These are phyloP conservation scores for Leishmania aethiopica DNA, from an alignment of 208 protist genomes.

Conservation along the genomic window DNA sequence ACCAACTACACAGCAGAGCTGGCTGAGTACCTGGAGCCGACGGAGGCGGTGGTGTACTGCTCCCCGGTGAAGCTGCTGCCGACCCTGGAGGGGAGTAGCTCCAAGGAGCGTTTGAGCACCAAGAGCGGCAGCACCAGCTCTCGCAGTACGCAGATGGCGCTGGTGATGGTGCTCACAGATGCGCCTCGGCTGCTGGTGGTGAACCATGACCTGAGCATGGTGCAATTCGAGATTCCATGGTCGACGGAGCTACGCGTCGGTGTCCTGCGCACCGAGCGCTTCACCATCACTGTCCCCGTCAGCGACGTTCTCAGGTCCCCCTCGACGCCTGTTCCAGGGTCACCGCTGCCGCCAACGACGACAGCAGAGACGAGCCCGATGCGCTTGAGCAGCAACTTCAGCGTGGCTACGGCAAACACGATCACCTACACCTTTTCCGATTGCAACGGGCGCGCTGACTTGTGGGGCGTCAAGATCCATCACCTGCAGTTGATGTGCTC, in stretches of 20 bases:
- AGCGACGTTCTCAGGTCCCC: not conserved
- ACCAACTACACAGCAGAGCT: constrained; percentile 50
- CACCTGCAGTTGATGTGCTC: constrained; percentile 12
- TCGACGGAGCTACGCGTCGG: constrained; percentile 36
- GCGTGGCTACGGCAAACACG: not conserved
- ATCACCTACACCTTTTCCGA: constrained; percentile 43
- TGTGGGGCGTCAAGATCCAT: constrained; percentile 59
- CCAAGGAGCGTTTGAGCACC: not conserved
- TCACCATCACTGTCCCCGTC: constrained; percentile 21
- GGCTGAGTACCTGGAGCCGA: constrained; percentile 35
- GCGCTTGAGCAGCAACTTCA: not conserved
- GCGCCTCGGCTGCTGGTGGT: constrained; percentile 68
- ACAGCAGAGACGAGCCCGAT: not conserved
- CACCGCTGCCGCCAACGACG: not conserved
- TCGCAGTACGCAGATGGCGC: not conserved
- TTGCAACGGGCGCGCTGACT: constrained; percentile 37
- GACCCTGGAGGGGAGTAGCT: constrained; percentile 3
- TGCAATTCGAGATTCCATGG: constrained; percentile 45
- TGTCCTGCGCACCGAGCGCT: constrained; percentile 32
- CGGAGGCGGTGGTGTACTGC: constrained; percentile 65
- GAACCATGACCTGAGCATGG: constrained; percentile 23
- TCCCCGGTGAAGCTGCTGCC: constrained; percentile 36
- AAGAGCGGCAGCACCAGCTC: not conserved
- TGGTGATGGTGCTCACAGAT: constrained; percentile 72
- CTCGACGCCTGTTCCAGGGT: not conserved